A percentile compares a stretch with the other conserved stretches of the same genome.
Conservation (phyloP, 2,329 filamentous ascomycete genomes). For the Diaporthe sp. region DNA sequence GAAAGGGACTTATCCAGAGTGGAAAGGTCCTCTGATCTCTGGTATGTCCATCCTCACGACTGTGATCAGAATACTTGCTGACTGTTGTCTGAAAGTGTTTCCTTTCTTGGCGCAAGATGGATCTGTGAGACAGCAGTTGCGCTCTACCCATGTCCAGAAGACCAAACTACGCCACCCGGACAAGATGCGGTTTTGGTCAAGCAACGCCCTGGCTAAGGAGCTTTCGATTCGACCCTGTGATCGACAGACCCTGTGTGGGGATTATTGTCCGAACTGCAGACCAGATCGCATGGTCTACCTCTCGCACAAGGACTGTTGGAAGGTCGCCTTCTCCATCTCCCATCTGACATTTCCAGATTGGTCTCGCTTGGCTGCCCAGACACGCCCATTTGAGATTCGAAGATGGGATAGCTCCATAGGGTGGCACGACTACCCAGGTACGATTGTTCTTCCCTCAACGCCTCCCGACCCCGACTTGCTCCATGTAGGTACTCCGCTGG, state of each 20-base stretch:
- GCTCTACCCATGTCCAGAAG: not conserved
- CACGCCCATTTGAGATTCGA: not conserved
- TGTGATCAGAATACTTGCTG: not conserved
- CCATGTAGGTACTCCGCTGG: not conserved
- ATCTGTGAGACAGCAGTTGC: not conserved
- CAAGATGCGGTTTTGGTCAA: not conserved
- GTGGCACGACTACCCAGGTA: not conserved
- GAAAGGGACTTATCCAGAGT: not conserved
- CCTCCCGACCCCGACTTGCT: not conserved
- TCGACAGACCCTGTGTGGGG: not conserved
- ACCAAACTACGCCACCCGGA: not conserved
- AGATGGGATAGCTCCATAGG: not conserved
- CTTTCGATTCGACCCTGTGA: not conserved
- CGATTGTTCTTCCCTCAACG: not conserved
- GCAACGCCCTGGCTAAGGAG: not conserved
- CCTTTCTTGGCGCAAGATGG: not conserved
- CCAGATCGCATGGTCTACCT: not conserved
- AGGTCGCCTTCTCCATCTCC: not conserved
- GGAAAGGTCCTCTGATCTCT: not conserved
- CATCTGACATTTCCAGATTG: not conserved
- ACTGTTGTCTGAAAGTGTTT: not conserved
- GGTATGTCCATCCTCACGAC: not conserved
- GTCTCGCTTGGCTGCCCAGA: not conserved
- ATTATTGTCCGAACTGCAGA: not conserved
- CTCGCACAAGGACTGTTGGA: slow-evolving; percentile 18